A percentile compares a stretch with the other conserved stretches of the same genome.
Conservation (phyloP, 2,329 filamentous ascomycete species). For the Rutstroemia sydowiana region DNA sequence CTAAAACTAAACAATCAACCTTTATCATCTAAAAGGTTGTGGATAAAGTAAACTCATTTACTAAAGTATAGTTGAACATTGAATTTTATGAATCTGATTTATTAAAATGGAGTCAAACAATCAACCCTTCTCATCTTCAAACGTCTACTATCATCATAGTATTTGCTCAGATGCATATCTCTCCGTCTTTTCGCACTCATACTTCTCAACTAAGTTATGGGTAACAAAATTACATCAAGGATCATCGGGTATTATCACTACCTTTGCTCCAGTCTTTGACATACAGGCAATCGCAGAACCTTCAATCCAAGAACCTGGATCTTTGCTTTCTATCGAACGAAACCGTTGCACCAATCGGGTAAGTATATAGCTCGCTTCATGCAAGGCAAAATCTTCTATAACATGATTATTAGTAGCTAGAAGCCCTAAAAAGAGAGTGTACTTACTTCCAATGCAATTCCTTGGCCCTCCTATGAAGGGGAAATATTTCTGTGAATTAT, state of each 20-base stretch:
- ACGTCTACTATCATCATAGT: neutral
- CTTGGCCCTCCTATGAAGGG: neutral
- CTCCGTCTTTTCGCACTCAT: neutral
- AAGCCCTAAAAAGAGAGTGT: neutral
- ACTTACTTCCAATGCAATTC: neutral
- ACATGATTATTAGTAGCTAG: neutral
- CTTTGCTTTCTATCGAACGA: neutral
- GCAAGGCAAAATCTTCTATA: neutral
- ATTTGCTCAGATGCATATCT: neutral
- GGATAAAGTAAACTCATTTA: too few species aligned
- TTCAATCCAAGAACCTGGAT: neutral
- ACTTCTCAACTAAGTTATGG: neutral
- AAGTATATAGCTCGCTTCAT: neutral
- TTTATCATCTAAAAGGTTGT: too few species aligned
- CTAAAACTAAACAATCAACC: too few species aligned
- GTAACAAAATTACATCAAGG: neutral
- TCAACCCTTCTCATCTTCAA: neutral
- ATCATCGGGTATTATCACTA: neutral
- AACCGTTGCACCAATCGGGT: neutral
- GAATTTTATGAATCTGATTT: too few species aligned
- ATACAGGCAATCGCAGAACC: neutral
- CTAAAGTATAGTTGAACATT: too few species aligned
- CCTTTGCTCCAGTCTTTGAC: neutral
- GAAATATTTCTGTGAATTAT: neutral
- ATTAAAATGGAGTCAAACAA: too few species aligned